Conservation (phyloP, 2,329 filamentous ascomycete species). For the Simplicillium sp. region DNA sequence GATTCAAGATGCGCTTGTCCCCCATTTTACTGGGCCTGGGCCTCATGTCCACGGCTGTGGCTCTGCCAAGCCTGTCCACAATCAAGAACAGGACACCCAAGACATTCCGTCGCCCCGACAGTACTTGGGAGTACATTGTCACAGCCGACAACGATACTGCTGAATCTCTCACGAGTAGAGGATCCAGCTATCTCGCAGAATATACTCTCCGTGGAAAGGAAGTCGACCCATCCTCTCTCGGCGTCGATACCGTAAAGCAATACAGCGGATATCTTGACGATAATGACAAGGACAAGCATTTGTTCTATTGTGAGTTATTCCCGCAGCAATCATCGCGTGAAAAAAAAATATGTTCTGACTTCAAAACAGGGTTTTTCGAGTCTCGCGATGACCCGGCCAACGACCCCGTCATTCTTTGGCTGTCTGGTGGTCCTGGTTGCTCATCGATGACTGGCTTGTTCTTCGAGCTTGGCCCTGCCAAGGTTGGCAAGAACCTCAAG, state of each 20-base stretch:
- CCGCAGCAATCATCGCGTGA: too few species aligned
- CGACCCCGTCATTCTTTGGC: slow-evolving; percentile 88
- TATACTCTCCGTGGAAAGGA: slow-evolving; percentile 89
- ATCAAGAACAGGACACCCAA: slow-evolving; percentile 28
- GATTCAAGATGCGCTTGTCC: slow-evolving; percentile 4
- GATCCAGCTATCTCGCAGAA: slow-evolving; percentile 63
- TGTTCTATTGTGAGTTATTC: slow-evolving; percentile 76
- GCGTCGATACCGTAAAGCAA: slow-evolving; percentile 91
- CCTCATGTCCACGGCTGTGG: slow-evolving; percentile 3
- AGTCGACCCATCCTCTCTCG: slow-evolving; percentile 76
- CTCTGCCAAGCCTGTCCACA: slow-evolving; percentile 1
- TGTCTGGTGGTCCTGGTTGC: slow-evolving; percentile 95
- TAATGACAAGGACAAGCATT: slow-evolving; percentile 91
- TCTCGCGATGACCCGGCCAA: slow-evolving; percentile 95
- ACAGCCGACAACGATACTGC: slow-evolving; percentile 72
- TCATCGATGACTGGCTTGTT: slow-evolving; percentile 95
- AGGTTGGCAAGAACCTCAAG: slow-evolving; percentile 73
- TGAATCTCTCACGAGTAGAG: slow-evolving; percentile 56
- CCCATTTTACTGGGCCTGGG: slow-evolving; percentile 3
- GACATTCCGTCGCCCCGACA: slow-evolving; percentile 68
- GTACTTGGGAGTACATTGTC: slow-evolving; percentile 84
- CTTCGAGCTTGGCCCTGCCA: slow-evolving; percentile 89
- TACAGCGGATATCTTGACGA: slow-evolving; percentile 98
- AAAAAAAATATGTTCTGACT: too few species aligned
- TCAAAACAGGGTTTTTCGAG: slow-evolving; percentile 89